Conservation (phyloP, 352 stramenopile species). For the Pythium aristosporum region DNA sequence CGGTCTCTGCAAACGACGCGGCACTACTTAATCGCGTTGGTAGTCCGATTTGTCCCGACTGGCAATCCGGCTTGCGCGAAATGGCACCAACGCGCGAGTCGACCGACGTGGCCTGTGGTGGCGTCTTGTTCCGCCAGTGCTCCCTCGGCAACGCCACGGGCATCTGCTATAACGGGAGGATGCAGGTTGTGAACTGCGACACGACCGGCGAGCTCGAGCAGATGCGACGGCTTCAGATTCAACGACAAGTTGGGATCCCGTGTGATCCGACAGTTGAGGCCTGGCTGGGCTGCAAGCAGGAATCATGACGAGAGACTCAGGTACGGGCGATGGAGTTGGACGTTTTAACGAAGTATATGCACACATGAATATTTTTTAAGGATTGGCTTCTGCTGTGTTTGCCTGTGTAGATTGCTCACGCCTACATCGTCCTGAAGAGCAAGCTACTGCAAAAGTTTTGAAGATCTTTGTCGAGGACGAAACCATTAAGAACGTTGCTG, state of each 20-base stretch:
- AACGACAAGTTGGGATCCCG: slow-evolving; percentile 7
- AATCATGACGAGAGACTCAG: not conserved
- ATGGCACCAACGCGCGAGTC: not conserved
- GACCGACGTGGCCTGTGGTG: slow-evolving; percentile 20
- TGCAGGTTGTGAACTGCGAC: slow-evolving; percentile 24
- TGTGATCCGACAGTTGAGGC: slow-evolving; percentile 22
- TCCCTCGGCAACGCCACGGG: not conserved
- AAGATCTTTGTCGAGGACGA: no score
- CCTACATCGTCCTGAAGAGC: no score
- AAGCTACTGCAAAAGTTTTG: no score
- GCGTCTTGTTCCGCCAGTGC: slow-evolving; percentile 24
- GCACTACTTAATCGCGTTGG: not conserved
- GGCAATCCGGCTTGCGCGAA: slow-evolving; percentile 8
- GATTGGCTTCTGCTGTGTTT: not conserved
- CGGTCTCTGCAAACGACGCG: not conserved
- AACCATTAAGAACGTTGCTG: no score
- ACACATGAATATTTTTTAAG: not conserved
- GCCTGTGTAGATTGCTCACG: no score
- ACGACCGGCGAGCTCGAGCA: not conserved
- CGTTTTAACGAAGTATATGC: not conserved
- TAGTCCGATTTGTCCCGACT: not conserved
- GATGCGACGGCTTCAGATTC: slow-evolving; percentile 25
- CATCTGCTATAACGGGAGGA: slow-evolving; percentile 26
- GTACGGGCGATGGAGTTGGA: no score
- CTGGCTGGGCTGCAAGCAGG: slow-evolving; percentile 18